Base-by-base conservation (phyloP, 805 yeast species). In the Lipomyces chichibuensis region DNA sequence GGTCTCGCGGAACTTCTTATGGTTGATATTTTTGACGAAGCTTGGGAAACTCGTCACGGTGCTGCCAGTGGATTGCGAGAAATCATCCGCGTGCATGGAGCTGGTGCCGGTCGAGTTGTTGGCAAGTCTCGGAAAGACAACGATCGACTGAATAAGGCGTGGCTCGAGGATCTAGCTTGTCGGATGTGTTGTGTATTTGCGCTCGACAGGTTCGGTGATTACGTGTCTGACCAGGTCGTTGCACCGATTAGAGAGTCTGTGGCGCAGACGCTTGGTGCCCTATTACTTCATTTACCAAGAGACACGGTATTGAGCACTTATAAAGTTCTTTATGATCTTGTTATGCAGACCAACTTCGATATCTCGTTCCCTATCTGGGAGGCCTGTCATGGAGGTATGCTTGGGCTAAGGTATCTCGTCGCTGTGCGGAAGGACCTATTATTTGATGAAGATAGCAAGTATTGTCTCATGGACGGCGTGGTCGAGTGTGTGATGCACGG, bases 171-270 rank as follows among this genome's bases (percentile, higher is more conserved):
- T 78, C 81, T 94, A 65, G 89, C 96, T 2, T 91, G 95, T 23
- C 83, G 98, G 69, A 76, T 95, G 57, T 83, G 96, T 74, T 89
- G 96, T 5, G 81, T 95, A 13, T 91, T 95, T 77, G 94, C 98
- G 2, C 81, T 95, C 62, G 99, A 95, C 79, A 80, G 98, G 73
- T 95, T 95, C 79, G 98, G 98, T 58, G 99, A 95, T 80, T 95
- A 91, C 77, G 97, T 95, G 39, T 89, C 96, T 55, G 99, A 95
- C 75, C 96, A 97, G 6, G 99, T 95, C 14, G 96, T 95, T 51
- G 98, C 98, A 0, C 99, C 99, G 0, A 98, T 95, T 3, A 82
- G 99, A 75, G 99, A 96, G 78, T 92, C 97, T 46, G 92, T 94
- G 35, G 98, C 97, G 0, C 99, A 95, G 78, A 87, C 97, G 0